These are phyloP conservation scores for Phytophthora rubi DNA, from an alignment of 352 stramenopile species.

Conservation along the genomic window DNA sequence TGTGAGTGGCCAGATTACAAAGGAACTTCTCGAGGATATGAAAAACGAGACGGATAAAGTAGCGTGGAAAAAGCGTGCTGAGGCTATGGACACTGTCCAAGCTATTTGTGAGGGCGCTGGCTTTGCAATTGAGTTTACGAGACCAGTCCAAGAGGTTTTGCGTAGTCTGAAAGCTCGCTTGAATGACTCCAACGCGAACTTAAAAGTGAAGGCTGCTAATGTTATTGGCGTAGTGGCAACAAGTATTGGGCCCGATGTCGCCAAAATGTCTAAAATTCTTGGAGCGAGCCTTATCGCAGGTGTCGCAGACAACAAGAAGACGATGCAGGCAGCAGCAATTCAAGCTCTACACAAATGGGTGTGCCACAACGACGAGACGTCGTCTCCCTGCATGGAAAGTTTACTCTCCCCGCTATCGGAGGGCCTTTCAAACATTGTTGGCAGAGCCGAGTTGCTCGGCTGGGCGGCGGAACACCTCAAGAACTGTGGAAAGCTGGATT, in stretches of 20 bases:
- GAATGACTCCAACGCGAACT: constrained; percentile 86
- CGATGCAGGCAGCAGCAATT: constrained; percentile 80
- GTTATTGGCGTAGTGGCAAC: constrained; percentile 81
- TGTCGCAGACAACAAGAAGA: constrained; percentile 90
- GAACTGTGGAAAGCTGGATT: constrained; percentile 71
- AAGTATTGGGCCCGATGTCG: constrained; percentile 78
- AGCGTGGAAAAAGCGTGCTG: constrained; percentile 85
- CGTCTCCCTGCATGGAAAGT: constrained; percentile 70
- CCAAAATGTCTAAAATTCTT: constrained; percentile 85
- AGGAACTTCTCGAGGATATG: constrained; percentile 87
- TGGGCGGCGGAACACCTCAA: constrained; percentile 78
- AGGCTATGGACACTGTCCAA: constrained; percentile 83
- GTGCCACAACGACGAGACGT: constrained; percentile 75
- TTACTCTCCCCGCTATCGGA: constrained; percentile 72
- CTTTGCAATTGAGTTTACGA: constrained; percentile 86
- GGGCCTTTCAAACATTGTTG: constrained; percentile 77
- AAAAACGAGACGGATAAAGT: constrained; percentile 87
- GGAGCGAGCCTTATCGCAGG: constrained; percentile 70
- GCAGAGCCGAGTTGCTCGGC: constrained; percentile 73
- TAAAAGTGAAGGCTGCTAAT: constrained; percentile 87
- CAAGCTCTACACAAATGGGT: constrained; percentile 89
- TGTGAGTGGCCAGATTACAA: constrained; percentile 83
- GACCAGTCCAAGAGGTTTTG: constrained; percentile 79
- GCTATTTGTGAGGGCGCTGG: constrained; percentile 79
- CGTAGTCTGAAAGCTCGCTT: constrained; percentile 78